Base-by-base conservation (phyloP, 352 stramenopile species). In the Phytophthora pseudosyringae region DNA sequence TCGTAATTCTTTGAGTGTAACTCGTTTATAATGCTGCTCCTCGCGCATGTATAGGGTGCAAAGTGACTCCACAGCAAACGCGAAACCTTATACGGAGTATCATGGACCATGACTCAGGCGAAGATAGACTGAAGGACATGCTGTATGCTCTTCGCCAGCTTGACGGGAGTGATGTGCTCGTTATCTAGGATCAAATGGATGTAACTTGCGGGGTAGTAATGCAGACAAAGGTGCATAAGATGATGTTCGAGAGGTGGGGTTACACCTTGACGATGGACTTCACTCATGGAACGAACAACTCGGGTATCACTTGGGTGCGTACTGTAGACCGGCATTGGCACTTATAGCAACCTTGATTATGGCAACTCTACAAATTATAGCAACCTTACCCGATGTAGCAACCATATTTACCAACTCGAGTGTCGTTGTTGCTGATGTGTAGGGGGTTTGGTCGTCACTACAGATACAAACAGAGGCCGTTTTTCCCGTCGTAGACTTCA, bases 221-320 rank as follows among this genome's bases (percentile, higher is more conserved):
- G 33, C 55, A 59, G 39, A 66, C 47, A 5, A 38, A 50, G 21
- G 31, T 52, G 18, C 59, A 69, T 33, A 70, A 70, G 50, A 29
- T 59, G 11, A 63, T 38, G 26, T 70, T 70, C 21, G 33, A 60
- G 35, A 10, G 25, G 9, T 75, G 57, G 61, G 67, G 67, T 3
- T 38, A 71, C 11, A 64, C 29, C 9, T 11, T 75, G 5, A 18
- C 40, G 4, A 70, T 73, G 63, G 64, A 76, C 45, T 73, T 57
- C 36, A 76, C 68, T 6, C 57, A 69, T 9, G 54, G 6, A 4
- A 70, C 58, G 0, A 76, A 73, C 21, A 73, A 76, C 13, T 67
- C 2, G 56, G 56, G 1, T 71, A 62, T 38, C 50, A 63, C n/a
- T 48, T 67, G n/a, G 55, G 63, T 66, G 28, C 18, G 63, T 41